These are phyloP conservation scores for Colletotrichum acutatum DNA, from an alignment of 2,329 filamentous ascomycete species.

Conservation along the genomic window DNA sequence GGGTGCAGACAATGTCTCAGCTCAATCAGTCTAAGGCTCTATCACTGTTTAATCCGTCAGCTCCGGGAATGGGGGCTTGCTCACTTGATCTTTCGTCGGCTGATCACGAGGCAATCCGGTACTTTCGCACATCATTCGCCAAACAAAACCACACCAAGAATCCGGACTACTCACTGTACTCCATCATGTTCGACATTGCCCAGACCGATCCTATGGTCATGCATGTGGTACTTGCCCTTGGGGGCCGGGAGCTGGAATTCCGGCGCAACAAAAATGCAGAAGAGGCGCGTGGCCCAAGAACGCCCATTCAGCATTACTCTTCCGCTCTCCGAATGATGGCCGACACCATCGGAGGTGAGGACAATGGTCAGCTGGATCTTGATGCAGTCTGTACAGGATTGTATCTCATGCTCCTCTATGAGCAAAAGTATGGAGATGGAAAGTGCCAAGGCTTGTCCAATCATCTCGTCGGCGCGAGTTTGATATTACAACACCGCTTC, in stretches of 20 bases:
- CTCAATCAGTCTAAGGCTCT: constrained; percentile 18
- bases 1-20: constrained; percentile 5
- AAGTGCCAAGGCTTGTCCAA: constrained; percentile 43
- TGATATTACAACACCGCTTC: constrained; percentile 43
- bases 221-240: constrained; percentile 48
- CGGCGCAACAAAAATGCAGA: constrained; percentile 35
- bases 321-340: constrained; percentile 45
- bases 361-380: constrained; percentile 40
- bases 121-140: constrained; percentile 49
- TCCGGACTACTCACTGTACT: constrained; percentile 47
- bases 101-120: constrained; percentile 49
- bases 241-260: constrained; percentile 44
- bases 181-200: constrained; percentile 48
- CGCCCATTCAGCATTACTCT: constrained; percentile 44
- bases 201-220: constrained; percentile 47
- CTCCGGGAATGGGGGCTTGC: constrained; percentile 35
- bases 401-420: constrained; percentile 50
- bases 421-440: constrained; percentile 50
- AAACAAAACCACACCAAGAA: constrained; percentile 49
- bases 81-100: constrained; percentile 41
- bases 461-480: constrained; percentile 46
- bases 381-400: constrained; percentile 45
- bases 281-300: constrained; percentile 20
- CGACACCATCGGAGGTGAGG: constrained; percentile 40
- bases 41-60: constrained; percentile 28